Evolutionary conservation across 225 moss, liverwort and hornwort genomes (phyloP).

Genomic region (Neckera pumila): DNA sequence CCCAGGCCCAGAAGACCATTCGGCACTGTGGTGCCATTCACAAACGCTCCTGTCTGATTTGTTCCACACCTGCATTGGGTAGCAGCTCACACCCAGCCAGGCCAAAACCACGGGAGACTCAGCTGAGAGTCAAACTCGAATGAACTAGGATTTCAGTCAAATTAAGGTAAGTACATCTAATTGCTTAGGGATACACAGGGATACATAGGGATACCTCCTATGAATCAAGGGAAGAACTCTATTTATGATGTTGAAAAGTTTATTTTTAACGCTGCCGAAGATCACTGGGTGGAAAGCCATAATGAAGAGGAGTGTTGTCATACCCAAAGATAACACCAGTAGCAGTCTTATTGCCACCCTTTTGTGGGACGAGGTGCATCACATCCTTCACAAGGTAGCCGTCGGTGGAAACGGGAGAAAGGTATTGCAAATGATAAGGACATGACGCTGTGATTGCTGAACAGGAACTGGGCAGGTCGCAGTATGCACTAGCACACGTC

Average conservation of each 20-base stretch:
- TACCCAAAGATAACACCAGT: slow-evolving; percentile 20
- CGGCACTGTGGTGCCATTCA: slow-evolving; percentile 8
- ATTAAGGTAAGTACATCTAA: too few relatives aligned
- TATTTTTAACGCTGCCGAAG: neutral
- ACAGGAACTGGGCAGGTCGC: slow-evolving; percentile 1
- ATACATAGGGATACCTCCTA: neutral
- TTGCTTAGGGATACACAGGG: neutral
- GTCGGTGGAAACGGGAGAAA: slow-evolving; percentile 34
- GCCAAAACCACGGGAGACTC: neutral
- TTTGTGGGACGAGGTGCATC: slow-evolving; percentile 44
- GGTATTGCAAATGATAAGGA: slow-evolving; percentile 43
- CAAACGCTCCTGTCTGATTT: slow-evolving; percentile 26
- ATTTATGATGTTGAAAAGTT: neutral
- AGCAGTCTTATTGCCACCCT: slow-evolving; percentile 6
- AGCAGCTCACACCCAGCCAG: neutral
- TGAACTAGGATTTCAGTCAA: neutral
- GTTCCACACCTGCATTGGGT: slow-evolving; percentile 23
- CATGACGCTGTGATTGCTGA: slow-evolving; percentile 6
- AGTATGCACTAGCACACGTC: neutral
- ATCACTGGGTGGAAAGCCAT: neutral
- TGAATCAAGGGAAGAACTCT: neutral
- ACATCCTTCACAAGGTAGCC: slow-evolving; percentile 69
- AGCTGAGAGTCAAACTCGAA: neutral
- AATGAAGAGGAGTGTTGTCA: neutral
- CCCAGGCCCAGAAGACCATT: slow-evolving; percentile 41